phyloP scores from a whole-genome alignment of 306 rosid species.

The Vachellia collinsii region DNA sequence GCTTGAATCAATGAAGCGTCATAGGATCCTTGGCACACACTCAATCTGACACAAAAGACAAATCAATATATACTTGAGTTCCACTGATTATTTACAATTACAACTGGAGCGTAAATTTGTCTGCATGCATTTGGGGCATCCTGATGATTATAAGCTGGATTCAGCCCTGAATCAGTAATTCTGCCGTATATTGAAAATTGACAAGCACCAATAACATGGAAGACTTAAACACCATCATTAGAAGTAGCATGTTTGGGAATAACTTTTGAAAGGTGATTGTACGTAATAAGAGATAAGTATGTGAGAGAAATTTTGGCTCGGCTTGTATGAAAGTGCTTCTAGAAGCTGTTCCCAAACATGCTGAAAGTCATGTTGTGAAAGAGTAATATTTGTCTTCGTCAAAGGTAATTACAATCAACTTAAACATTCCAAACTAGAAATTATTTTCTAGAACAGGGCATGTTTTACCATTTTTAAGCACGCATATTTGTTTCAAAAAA shows the following conservation, averaged over 20 bases:
- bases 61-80: slow-evolving; percentile 33
- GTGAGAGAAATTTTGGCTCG: too few species aligned
- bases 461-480: neutral
- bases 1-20: slow-evolving; percentile 65
- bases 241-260: too few species aligned
- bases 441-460: neutral
- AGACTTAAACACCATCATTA: neutral
- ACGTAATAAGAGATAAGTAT: too few species aligned
- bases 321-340: too few species aligned
- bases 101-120: slow-evolving; percentile 12
- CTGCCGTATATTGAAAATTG: neutral
- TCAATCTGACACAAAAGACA: slow-evolving; percentile 54
- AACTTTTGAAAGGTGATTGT: too few species aligned
- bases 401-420: neutral
- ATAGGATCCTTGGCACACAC: slow-evolving; percentile 86
- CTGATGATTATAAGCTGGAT: neutral
- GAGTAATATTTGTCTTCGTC: neutral
- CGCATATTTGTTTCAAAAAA: neutral
- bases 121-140: neutral
- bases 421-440: neutral
- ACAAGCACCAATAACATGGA: neutral
- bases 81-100: slow-evolving; percentile 3
- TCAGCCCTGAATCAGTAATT: neutral
- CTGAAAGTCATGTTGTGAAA: neutral
- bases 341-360: too few species aligned